A percentile compares a stretch with the other conserved stretches of the same genome.
Evolutionary conservation across 2,329 filamentous ascomycete species (phyloP).

Genomic region (Fusarium pseudocircinatum): DNA sequence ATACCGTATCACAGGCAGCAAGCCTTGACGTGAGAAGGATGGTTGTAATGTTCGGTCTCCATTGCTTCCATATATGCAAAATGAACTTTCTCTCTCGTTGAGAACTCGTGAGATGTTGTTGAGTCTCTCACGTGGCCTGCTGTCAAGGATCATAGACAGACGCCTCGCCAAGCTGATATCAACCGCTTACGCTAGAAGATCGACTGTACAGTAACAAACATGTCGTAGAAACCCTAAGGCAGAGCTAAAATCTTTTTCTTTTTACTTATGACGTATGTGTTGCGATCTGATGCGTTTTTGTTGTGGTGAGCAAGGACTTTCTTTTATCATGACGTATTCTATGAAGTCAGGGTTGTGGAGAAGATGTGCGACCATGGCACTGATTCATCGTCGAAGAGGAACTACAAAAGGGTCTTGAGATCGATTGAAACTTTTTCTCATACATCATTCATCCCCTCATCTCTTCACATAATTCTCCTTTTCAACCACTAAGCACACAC

Average conservation of each 20-base stretch:
- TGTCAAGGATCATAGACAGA: not conserved
- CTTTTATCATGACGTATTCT: slow-evolving; percentile 42
- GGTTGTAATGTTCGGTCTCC: not conserved
- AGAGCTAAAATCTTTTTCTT: slow-evolving; percentile 12
- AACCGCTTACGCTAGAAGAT: slow-evolving; percentile 11
- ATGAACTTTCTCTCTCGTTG: too few species aligned
- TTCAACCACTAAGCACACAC: not conserved
- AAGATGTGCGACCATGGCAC: slow-evolving; percentile 12
- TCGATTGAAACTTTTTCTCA: not conserved
- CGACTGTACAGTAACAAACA: too few species aligned
- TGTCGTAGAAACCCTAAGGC: slow-evolving; percentile 13
- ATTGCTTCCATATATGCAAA: not conserved
- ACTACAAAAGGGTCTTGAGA: slow-evolving; percentile 32
- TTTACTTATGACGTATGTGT: slow-evolving; percentile 34
- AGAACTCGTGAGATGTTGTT: not conserved
- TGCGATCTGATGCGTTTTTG: slow-evolving; percentile 18
- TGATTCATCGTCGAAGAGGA: slow-evolving; percentile 25
- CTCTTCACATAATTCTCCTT: not conserved
- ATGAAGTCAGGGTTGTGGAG: slow-evolving; percentile 45
- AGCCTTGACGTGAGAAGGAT: not conserved
- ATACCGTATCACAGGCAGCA: not conserved
- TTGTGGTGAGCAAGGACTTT: slow-evolving; percentile 17
- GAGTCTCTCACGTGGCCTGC: not conserved
- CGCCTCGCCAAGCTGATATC: slow-evolving; percentile 1
- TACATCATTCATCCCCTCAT: not conserved